These are phyloP conservation scores for Bipolaris sorokiniana DNA, from an alignment of 2,329 filamentous ascomycete species.

Conservation along the genomic window DNA sequence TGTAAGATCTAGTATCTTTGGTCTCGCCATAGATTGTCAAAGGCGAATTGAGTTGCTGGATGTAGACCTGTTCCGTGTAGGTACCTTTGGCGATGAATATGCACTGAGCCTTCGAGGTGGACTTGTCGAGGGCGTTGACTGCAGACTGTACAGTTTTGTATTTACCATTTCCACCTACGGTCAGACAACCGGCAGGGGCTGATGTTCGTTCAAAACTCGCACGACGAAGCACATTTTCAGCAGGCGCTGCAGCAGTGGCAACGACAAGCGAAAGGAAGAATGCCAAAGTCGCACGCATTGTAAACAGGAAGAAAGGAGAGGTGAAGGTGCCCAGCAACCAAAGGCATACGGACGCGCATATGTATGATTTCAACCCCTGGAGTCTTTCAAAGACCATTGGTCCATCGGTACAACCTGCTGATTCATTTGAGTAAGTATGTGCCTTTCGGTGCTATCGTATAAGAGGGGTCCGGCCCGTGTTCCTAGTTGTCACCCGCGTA, in stretches of 20 bases:
- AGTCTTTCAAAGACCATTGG: no score
- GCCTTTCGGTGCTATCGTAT: no score
- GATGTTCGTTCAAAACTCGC: constrained; percentile 46
- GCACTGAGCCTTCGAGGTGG: constrained; percentile 58
- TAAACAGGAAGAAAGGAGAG: constrained; percentile 5
- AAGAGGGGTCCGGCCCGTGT: no score
- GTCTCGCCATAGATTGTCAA: constrained; percentile 67
- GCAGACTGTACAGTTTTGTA: constrained; percentile 63
- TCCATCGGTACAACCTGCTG: no score
- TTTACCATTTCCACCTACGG: constrained; percentile 53
- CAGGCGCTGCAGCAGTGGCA: constrained; percentile 30
- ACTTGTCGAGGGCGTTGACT: constrained; percentile 63
- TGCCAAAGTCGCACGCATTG: constrained; percentile 25
- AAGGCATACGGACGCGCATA: not conserved
- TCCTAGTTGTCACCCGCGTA: no score
- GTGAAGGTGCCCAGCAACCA: not conserved
- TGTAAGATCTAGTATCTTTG: constrained; percentile 56
- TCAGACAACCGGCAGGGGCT: constrained; percentile 59
- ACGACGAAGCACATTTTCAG: constrained; percentile 28
- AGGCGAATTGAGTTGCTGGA: constrained; percentile 56
- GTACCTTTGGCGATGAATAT: constrained; percentile 69
- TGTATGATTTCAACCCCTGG: no score
- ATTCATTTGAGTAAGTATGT: no score
- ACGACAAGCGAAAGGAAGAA: constrained; percentile 32
- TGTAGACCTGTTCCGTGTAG: constrained; percentile 66